These are phyloP conservation scores for Proliferodiscus dingleyae DNA, from an alignment of 2,329 filamentous ascomycete species.

Conservation along the genomic window DNA sequence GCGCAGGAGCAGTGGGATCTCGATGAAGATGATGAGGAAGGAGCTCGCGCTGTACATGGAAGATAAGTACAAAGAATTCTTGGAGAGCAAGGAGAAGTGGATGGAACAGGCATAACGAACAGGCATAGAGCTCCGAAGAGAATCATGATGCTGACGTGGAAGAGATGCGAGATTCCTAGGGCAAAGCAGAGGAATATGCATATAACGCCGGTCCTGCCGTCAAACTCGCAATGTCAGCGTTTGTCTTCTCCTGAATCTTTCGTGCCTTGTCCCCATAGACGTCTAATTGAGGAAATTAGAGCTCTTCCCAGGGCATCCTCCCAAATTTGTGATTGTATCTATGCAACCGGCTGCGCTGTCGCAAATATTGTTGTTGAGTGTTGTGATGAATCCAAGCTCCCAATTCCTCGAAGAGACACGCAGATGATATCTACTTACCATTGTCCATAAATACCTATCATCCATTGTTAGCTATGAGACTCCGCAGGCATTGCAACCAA, in stretches of 20 bases:
- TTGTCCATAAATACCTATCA: conserved; percentile 67
- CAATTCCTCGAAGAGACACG: not conserved
- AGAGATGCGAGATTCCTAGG: conserved; percentile 63
- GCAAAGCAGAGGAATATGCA: conserved; percentile 69
- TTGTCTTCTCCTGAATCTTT: no score
- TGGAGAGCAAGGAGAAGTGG: not conserved
- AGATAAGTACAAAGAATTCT: conserved; percentile 7
- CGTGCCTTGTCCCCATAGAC: no score
- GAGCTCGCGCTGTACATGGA: conserved; percentile 53
- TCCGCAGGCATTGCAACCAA: not conserved
- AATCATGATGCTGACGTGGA: conserved; percentile 45
- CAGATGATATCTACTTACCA: conserved; percentile 48
- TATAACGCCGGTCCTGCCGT: conserved; percentile 59
- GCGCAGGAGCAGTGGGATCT: conserved; percentile 89
- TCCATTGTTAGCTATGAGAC: conserved; percentile 19
- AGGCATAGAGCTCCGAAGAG: conserved; percentile 46
- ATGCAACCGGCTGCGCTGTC: not conserved
- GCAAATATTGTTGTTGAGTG: no score
- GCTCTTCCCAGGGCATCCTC: not conserved
- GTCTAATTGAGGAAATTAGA: no score
- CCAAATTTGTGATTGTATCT: not conserved
- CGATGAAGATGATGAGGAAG: conserved; percentile 75
- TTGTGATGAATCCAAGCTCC: conserved; percentile 1
- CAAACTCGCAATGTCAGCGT: conserved; percentile 14
- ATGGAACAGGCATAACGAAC: conserved; percentile 43